Conservation (phyloP, 495 filamentous ascomycete species). For the Penicillium argentinense region DNA sequence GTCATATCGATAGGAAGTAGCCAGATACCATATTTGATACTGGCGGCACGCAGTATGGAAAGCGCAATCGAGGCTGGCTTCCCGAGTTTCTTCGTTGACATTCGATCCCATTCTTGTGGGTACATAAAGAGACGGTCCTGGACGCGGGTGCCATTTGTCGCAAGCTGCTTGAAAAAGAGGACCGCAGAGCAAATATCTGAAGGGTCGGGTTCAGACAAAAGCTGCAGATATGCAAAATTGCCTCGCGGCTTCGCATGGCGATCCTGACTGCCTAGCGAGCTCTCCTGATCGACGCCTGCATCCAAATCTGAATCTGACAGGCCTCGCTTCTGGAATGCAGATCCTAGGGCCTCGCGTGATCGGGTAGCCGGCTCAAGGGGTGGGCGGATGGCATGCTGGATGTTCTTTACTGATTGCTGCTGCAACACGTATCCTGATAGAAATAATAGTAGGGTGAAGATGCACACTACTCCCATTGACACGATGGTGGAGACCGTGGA, state of each 20-base stretch:
- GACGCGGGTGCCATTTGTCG: constrained; percentile 34
- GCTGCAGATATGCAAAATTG: constrained; percentile 47
- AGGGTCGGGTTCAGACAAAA: constrained; percentile 44
- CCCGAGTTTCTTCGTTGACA: constrained; percentile 24
- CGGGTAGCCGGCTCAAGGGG: constrained; percentile 19
- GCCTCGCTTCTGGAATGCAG: constrained; percentile 28
- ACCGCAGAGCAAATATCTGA: constrained; percentile 48
- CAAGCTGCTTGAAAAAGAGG: constrained; percentile 44
- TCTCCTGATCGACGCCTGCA: constrained; percentile 12
- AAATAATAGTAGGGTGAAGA: constrained; percentile 67
- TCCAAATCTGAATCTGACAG: constrained; percentile 16
- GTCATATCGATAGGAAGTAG: constrained; percentile 48
- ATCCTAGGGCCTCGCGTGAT: constrained; percentile 15
- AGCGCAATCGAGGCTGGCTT: constrained; percentile 31
- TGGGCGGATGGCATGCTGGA: constrained; percentile 59
- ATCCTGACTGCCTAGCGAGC: constrained; percentile 7
- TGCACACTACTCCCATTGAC: constrained; percentile 48
- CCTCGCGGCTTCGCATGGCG: constrained; percentile 13
- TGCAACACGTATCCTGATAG: constrained; percentile 71
- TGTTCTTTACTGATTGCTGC: constrained; percentile 63
- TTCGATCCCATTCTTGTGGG: constrained; percentile 44
- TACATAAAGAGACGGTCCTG: constrained; percentile 53
- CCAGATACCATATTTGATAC: constrained; percentile 46
- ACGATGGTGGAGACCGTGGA: constrained; percentile 47
- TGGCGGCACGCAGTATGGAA: constrained; percentile 37